phyloP scores from a whole-genome alignment of 2,329 filamentous ascomycete species.

The Trichoderma koningii region DNA sequence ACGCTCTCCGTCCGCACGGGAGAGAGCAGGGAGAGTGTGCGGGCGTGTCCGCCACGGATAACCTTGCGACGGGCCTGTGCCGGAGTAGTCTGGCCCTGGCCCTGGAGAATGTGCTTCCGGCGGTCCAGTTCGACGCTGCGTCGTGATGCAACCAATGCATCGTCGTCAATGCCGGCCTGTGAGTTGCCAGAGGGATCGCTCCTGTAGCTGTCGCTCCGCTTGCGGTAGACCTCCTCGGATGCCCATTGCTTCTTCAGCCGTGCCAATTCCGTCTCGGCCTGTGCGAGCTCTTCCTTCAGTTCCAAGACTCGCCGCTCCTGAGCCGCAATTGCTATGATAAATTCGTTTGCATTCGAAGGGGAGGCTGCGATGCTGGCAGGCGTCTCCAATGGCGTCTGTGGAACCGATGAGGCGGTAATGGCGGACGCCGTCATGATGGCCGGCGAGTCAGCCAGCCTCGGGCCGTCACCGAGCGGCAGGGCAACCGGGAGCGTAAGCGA shows the following conservation, averaged over 20 bases:
- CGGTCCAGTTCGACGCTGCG: conserved; percentile 68
- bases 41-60: conserved; percentile 66
- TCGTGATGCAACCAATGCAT: conserved; percentile 40
- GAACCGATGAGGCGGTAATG: conserved; percentile 43
- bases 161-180: conserved; percentile 33
- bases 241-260: conserved; percentile 84
- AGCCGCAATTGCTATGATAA: conserved; percentile 86
- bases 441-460: conserved; percentile 45
- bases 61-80: conserved; percentile 57
- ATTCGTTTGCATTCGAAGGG: conserved; percentile 61
- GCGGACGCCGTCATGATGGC: conserved; percentile 47
- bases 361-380: conserved; percentile 42
- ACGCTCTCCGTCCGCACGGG: conserved; percentile 53
- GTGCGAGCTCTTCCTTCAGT: conserved; percentile 82
- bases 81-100: conserved; percentile 49
- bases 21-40: conserved; percentile 79
- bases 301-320: conserved; percentile 92
- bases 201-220: conserved; percentile 55
- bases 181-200: conserved; percentile 14
- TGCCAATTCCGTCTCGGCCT: conserved; percentile 75
- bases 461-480: conserved; percentile 49
- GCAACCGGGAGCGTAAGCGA: conserved; percentile 65
- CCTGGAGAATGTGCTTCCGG: conserved; percentile 66
- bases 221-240: conserved; percentile 72
- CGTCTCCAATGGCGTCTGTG: conserved; percentile 54